These are phyloP conservation scores for Pleurotus giganteus DNA, from an alignment of 768 basidiomycete species.

Conservation along the genomic window DNA sequence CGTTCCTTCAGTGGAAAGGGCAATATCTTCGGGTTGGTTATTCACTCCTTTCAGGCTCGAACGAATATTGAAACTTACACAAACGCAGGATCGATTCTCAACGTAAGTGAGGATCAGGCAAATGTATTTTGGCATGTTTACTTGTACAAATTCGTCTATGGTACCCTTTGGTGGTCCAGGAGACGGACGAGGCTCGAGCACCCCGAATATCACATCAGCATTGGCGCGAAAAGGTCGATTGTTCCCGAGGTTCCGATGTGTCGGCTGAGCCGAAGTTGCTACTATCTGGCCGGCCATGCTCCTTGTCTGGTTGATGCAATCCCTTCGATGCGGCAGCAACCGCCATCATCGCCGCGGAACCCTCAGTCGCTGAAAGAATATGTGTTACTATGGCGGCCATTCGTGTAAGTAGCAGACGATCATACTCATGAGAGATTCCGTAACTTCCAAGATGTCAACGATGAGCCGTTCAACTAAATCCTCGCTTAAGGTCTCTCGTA, in stretches of 20 bases:
- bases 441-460: conserved; percentile 46
- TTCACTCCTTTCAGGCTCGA: background rate
- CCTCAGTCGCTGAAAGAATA: conserved; percentile 15
- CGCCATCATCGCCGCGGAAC: conserved; percentile 25
- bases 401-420: background rate
- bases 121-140: background rate
- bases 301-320: conserved; percentile 35
- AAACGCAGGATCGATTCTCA: conserved; percentile 11
- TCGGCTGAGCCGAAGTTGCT: conserved; percentile 35
- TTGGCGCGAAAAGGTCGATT: conserved; percentile 37
- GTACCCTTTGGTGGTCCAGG: too few species aligned
- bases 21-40: conserved; percentile 40
- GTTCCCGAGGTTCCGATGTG: conserved; percentile 19
- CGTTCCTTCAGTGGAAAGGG: conserved; percentile 50
- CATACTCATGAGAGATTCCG: conserved; percentile 45
- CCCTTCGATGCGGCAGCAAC: conserved; percentile 17
- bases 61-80: background rate
- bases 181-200: too few species aligned
- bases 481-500: conserved; percentile 55
- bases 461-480: conserved; percentile 50
- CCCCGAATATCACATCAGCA: conserved; percentile 27
- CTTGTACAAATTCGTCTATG: too few species aligned
- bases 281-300: conserved; percentile 38
- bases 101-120: background rate
- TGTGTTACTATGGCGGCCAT: background rate